Conservation (phyloP, 2,329 filamentous ascomycete genomes). For the Cordyceps militaris region DNA sequence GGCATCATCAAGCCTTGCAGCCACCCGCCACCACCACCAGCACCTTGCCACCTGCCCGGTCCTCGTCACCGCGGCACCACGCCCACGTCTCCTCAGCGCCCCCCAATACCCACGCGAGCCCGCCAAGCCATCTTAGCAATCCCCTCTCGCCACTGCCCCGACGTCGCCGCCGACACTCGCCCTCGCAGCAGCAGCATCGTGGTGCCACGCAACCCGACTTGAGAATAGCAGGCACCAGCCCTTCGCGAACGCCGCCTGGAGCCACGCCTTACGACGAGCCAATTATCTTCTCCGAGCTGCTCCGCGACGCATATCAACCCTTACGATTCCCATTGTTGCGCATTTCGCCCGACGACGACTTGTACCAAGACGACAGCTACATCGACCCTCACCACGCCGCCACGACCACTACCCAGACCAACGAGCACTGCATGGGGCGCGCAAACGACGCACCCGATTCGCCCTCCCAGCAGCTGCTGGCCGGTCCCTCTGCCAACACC, state of each 20-base stretch:
- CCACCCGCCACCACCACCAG: conserved; percentile 6
- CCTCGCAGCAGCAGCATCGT: background rate
- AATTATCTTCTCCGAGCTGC: conserved; percentile 32
- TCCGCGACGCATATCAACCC: conserved; percentile 27
- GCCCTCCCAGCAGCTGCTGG: conserved; percentile 13
- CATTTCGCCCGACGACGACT: conserved; percentile 3
- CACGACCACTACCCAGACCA: background rate
- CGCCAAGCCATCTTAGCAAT: conserved; percentile 1
- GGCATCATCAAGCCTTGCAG: background rate
- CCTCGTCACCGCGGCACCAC: conserved; percentile 15
- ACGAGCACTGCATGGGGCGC: conserved; percentile 1
- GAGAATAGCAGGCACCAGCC: background rate
- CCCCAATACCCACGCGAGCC: background rate
- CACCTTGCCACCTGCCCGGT: conserved; percentile 14
- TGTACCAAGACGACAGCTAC: conserved; percentile 8
- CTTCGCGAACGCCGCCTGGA: background rate
- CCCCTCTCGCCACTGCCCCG: background rate
- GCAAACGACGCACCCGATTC: conserved; percentile 7
- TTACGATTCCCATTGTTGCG: conserved; percentile 18
- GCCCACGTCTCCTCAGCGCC: background rate
- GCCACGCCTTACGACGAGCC: conserved; percentile 18
- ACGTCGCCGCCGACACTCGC: background rate
- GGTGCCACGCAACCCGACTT: no score
- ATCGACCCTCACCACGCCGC: background rate
- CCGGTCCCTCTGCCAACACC: conserved; percentile 12